phyloP scores from a whole-genome alignment of 2,329 filamentous ascomycete genomes.

The Claviceps maximensis region DNA sequence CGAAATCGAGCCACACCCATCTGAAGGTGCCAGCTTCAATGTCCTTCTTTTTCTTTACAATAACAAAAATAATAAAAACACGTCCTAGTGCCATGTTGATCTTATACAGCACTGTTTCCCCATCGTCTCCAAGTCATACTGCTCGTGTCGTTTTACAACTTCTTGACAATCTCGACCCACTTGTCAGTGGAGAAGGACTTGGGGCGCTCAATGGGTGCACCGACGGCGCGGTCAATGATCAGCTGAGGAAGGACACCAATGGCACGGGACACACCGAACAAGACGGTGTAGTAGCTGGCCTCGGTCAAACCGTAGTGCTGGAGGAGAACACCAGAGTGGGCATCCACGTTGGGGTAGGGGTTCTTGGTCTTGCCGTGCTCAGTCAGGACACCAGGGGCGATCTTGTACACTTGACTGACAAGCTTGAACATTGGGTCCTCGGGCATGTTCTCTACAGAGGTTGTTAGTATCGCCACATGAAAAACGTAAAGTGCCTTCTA shows the following conservation, averaged over 20 bases:
- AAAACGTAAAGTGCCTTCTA: not conserved
- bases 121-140: not conserved
- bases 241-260: constrained; percentile 98
- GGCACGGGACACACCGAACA: constrained; percentile 96
- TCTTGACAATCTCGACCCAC: constrained; percentile 86
- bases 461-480: constrained; percentile 12
- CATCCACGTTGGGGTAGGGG: constrained; percentile 97
- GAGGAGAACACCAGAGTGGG: constrained; percentile 96
- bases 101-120: not conserved
- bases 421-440: constrained; percentile 99
- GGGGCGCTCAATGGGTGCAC: constrained; percentile 93
- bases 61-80: not conserved
- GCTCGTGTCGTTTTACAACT: constrained; percentile 51
- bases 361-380: constrained; percentile 99
- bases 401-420: constrained; percentile 99
- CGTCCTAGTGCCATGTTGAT: not conserved
- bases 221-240: constrained; percentile 97
- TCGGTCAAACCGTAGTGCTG: constrained; percentile 99
- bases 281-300: constrained; percentile 99
- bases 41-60: not conserved
- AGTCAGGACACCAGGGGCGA: constrained; percentile 90
- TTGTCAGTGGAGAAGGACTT: constrained; percentile 98
- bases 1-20: not conserved
- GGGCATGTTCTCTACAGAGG: constrained; percentile 58
- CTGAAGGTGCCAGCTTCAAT: not conserved